Conservation (phyloP, 768 basidiomycete species). For the Rhizopogon roseolus region DNA sequence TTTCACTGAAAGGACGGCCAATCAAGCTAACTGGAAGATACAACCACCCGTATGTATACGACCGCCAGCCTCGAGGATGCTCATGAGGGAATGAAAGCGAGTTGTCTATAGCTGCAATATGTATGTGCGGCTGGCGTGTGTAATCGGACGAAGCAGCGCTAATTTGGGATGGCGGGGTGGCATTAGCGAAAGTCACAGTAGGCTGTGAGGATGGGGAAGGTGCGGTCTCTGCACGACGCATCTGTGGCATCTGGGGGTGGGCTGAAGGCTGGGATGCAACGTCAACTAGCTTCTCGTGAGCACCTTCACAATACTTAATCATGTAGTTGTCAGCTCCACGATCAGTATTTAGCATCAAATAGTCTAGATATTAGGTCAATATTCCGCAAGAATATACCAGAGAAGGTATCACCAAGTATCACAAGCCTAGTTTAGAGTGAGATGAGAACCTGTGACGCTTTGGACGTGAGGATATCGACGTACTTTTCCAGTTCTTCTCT, state of each 20-base stretch:
- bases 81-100: conserved; percentile 90
- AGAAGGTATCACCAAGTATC: conserved; percentile 54
- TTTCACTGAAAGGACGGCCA: conserved; percentile 80
- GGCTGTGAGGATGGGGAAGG: conserved; percentile 32
- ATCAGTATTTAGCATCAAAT: conserved; percentile 91
- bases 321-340: conserved; percentile 86
- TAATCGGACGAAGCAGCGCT: conserved; percentile 33
- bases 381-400: neutral
- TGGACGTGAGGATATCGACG: conserved; percentile 15
- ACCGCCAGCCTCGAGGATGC: conserved; percentile 76
- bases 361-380: conserved; percentile 44
- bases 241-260: conserved; percentile 63
- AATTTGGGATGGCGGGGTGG: conserved; percentile 33
- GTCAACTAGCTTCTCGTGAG: conserved; percentile 76
- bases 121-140: conserved; percentile 71
- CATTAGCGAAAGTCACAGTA: conserved; percentile 33
- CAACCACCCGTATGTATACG: conserved; percentile 86
- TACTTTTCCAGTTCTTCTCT: conserved; percentile 87
- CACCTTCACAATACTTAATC: conserved; percentile 86
- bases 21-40: conserved; percentile 83
- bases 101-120: conserved; percentile 92
- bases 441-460: conserved; percentile 7
- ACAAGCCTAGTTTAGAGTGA: conserved; percentile 53
- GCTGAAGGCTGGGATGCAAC: conserved; percentile 71
- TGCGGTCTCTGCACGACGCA: conserved; percentile 46